phyloP scores from a whole-genome alignment of 2,329 filamentous ascomycete species.

The Leptosphaerulina australis region DNA sequence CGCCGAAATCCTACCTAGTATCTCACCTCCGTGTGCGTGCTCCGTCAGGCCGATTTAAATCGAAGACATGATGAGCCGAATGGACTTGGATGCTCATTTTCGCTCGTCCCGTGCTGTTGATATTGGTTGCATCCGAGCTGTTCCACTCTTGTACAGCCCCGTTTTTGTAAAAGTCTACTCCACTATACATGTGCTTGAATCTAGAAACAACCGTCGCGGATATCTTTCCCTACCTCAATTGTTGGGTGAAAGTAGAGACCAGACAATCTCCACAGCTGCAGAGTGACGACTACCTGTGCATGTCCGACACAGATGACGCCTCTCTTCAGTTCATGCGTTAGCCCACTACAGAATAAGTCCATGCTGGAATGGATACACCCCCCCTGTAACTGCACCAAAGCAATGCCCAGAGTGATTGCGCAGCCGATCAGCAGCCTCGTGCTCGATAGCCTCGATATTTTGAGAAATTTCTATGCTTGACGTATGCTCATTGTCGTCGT shows the following conservation, averaged over 20 bases:
- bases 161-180: background rate
- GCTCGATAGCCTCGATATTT: background rate
- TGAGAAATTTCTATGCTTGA: background rate
- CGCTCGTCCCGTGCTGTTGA: background rate
- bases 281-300: background rate
- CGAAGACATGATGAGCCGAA: background rate
- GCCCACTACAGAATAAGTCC: background rate
- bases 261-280: background rate
- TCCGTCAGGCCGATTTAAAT: background rate
- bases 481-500: background rate
- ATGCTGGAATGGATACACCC: conserved; percentile 7
- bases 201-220: background rate
- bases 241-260: background rate
- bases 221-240: background rate
- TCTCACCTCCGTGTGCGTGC: background rate
- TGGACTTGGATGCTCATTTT: background rate
- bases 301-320: background rate
- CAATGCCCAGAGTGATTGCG: conserved; percentile 3
- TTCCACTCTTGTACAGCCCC: background rate
- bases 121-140: background rate
- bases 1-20: background rate
- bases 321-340: background rate
- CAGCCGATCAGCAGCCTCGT: conserved; percentile 3
- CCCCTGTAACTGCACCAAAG: conserved; percentile 3
- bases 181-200: background rate